These are phyloP conservation scores for Macadamia tetraphylla DNA, from an alignment of 164 flowering plant species.

Conservation along the genomic window DNA sequence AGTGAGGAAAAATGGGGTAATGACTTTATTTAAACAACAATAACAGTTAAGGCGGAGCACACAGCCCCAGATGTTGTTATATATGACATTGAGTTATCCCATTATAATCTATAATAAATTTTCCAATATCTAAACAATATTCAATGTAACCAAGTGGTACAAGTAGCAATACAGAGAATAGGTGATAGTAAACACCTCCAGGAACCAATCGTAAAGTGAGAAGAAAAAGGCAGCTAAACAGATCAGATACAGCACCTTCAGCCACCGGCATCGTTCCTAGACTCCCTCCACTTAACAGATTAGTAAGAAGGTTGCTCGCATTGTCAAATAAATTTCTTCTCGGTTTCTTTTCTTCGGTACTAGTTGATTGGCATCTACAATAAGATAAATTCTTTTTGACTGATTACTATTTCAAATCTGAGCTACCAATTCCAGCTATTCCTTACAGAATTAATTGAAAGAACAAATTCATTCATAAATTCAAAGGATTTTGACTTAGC, in stretches of 20 bases:
- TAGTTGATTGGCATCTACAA: conserved; percentile 74
- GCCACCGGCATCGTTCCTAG: conserved; percentile 87
- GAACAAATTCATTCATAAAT: too few relatives aligned
- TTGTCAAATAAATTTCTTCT: conserved; percentile 70
- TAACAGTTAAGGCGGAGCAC: neutral
- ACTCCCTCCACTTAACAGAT: conserved; percentile 79
- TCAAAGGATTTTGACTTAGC: too few relatives aligned
- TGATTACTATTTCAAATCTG: neutral
- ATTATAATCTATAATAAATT: too few relatives aligned
- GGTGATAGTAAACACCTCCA: conserved; percentile 47
- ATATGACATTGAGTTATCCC: too few relatives aligned
- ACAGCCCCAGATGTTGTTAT: too few relatives aligned
- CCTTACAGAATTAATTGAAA: neutral
- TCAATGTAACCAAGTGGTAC: neutral
- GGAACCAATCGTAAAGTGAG: conserved; percentile 88
- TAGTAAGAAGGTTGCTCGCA: conserved; percentile 89
- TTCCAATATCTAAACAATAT: too few relatives aligned
- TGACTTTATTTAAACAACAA: conserved; percentile 2
- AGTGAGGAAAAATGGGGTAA: neutral
- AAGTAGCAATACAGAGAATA: neutral
- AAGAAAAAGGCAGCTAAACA: conserved; percentile 79
- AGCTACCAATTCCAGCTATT: neutral
- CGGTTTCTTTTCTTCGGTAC: conserved; percentile 52
- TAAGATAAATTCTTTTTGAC: neutral
- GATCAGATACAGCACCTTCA: conserved; percentile 95